Base-by-base conservation (phyloP, 2,329 filamentous ascomycete genomes). In the Colletotrichum tofieldiae region DNA sequence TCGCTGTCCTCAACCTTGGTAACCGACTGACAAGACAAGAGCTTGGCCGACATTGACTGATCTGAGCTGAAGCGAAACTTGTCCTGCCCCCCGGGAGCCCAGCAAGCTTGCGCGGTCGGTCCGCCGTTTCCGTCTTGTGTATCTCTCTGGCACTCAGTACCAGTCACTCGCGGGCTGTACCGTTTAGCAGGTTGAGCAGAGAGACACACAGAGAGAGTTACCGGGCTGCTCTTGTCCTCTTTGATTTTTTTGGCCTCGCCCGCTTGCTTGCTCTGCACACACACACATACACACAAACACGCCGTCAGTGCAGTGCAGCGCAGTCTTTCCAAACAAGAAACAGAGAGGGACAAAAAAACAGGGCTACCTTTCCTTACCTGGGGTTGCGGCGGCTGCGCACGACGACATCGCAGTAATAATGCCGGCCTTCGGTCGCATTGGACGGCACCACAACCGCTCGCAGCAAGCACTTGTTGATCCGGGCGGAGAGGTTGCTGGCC, bases 361-460 rank as follows among this genome's bases (percentile, higher is more conserved):
- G 20, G 29, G 35, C 23, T 49, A 26, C 41, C 18, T 29, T 43
- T 32, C 16, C 59, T 51, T 56, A 32, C 52, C 51, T 49, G 63
- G 60, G 63, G 32, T 54, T 56, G 68, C 56, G 68, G 56, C 68
- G 55, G 64, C 56, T 67, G 64, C 56, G 69, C 58, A 69, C 65
- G 39, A 68, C 69, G 32, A 56, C 32, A 62, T 68, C 67, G 18
- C 68, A 64, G 60, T 64, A 61, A 83, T 79, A 80, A 89, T 89
- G 87, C 86, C 84, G 77, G 81, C 81, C 81, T 89, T 89, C 81
- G 83, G 84, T 82, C 87, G 87, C 79, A 81, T 88, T 80, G 84
- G 85, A 79, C 89, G 84, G 83, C 85, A 88, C 80, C 86, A 84
- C 83, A 88, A 88, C 78, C 86, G 87, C 77, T 88, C 88, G 79